These are phyloP conservation scores for Lipomyces anomalus DNA, from an alignment of 805 yeast species.

Conservation along the genomic window DNA sequence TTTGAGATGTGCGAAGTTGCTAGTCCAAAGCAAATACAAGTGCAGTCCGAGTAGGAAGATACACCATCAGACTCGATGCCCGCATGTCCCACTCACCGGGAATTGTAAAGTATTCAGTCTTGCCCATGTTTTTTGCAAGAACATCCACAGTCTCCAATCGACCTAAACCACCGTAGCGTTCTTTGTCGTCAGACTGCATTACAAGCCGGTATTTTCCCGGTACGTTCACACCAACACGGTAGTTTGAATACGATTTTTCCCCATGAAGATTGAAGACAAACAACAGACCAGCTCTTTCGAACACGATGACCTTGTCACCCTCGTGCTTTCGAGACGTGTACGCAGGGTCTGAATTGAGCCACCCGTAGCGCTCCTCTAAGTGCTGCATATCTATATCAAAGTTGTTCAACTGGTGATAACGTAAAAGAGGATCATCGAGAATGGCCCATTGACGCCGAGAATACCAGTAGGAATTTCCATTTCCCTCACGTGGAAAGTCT, in stretches of 20 bases:
- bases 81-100: constrained; percentile 78
- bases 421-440: constrained; percentile 68
- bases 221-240: constrained; percentile 80
- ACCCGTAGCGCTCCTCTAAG: constrained; percentile 61
- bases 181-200: constrained; percentile 60
- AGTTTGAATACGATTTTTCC: constrained; percentile 72
- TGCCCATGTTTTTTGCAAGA: constrained; percentile 6
- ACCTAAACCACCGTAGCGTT: constrained; percentile 72
- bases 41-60: constrained; percentile 72
- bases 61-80: constrained; percentile 26
- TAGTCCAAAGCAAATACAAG: constrained; percentile 59
- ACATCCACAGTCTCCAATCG: constrained; percentile 35
- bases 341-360: constrained; percentile 70
- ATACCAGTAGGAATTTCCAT: constrained; percentile 81
- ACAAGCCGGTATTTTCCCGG: constrained; percentile 73
- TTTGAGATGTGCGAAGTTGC: too few relatives aligned
- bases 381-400: constrained; percentile 84
- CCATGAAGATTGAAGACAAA: constrained; percentile 92
- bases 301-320: constrained; percentile 79
- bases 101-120: constrained; percentile 61
- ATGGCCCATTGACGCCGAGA: constrained; percentile 93
- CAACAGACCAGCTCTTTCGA: constrained; percentile 78
- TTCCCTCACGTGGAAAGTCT: constrained; percentile 91
- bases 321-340: constrained; percentile 86
- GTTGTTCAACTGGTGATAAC: constrained; percentile 71